Conservation (phyloP, 345 rosid genomes). For the Pistacia vera region DNA sequence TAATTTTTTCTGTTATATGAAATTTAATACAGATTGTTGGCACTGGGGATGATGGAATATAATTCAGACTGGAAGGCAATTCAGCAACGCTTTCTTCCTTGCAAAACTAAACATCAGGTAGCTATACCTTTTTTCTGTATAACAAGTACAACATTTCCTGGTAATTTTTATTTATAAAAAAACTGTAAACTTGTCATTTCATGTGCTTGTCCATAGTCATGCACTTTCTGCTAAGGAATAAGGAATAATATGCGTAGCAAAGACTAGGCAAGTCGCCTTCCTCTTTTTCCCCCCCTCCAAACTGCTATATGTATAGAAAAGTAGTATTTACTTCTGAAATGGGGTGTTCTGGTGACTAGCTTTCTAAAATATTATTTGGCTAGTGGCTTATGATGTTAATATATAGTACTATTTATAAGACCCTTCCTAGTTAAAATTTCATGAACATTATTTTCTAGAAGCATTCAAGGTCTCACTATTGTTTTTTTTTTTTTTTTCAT, state of each 20-base stretch:
- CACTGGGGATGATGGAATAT: conserved; percentile 82
- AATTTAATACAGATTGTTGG: conserved; percentile 64
- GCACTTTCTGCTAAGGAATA: conserved; percentile 7
- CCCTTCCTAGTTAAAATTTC: background rate
- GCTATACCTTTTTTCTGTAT: conserved; percentile 10
- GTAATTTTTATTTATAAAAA: background rate
- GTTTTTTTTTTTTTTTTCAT: background rate
- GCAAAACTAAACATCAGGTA: conserved; percentile 97
- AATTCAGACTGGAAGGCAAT: conserved; percentile 96
- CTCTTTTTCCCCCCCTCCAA: background rate
- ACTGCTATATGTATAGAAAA: background rate
- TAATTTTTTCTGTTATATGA: background rate
- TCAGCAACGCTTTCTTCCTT: conserved; percentile 93
- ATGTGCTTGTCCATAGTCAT: background rate
- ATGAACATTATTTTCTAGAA: background rate
- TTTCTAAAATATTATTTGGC: background rate
- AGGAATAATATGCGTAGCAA: conserved; percentile 5
- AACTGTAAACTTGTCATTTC: background rate
- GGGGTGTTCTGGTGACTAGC: background rate
- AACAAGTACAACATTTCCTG: background rate
- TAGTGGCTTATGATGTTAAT: background rate
- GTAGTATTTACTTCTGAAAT: background rate
- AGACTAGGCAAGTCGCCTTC: background rate
- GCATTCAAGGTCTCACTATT: background rate
- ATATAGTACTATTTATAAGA: background rate